Evolutionary conservation across 1,284 basidiomycete species (phyloP).

Genomic region (Apiotrichum sp.): DNA sequence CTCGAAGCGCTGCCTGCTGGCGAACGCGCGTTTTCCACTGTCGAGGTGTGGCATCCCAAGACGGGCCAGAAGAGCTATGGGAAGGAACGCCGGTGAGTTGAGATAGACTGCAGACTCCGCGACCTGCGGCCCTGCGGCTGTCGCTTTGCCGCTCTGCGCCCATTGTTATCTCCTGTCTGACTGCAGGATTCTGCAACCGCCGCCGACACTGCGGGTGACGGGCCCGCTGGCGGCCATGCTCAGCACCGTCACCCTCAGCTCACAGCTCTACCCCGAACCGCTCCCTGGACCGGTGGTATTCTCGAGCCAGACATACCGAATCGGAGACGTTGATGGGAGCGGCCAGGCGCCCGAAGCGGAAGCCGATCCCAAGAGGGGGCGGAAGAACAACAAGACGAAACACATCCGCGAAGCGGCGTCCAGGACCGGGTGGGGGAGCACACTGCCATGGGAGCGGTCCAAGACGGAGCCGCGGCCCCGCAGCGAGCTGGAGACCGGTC

Average conservation of each 20-base stretch:
- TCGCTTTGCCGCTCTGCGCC: too few relatives aligned
- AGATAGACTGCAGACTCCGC: too few relatives aligned
- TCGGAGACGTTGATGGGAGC: neutral
- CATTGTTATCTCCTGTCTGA: slow-evolving; percentile 6
- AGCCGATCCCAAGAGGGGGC: slow-evolving; percentile 4
- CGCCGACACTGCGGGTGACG: slow-evolving; percentile 34
- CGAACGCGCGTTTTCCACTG: slow-evolving; percentile 14
- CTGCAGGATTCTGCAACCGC: slow-evolving; percentile 35
- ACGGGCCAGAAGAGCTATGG: slow-evolving; percentile 43
- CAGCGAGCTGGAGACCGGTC: slow-evolving; percentile 23
- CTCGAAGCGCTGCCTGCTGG: slow-evolving; percentile 6
- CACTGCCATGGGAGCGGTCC: slow-evolving; percentile 24
- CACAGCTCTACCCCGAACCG: slow-evolving; percentile 3
- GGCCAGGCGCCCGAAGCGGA: neutral
- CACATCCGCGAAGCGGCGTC: slow-evolving; percentile 24
- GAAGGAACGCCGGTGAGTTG: slow-evolving; percentile 36
- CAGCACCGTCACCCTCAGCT: slow-evolving; percentile 12
- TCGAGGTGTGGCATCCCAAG: slow-evolving; percentile 41
- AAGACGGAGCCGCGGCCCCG: slow-evolving; percentile 19
- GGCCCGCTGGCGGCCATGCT: slow-evolving; percentile 26
- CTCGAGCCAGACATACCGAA: slow-evolving; percentile 30
- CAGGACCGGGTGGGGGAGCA: slow-evolving; percentile 30
- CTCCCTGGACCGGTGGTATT: slow-evolving; percentile 4
- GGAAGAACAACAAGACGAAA: slow-evolving; percentile 11
- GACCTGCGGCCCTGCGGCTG: too few relatives aligned